These are phyloP conservation scores for Aspergillus quadrilineatus DNA, from an alignment of 2,329 filamentous ascomycete genomes.

Conservation along the genomic window DNA sequence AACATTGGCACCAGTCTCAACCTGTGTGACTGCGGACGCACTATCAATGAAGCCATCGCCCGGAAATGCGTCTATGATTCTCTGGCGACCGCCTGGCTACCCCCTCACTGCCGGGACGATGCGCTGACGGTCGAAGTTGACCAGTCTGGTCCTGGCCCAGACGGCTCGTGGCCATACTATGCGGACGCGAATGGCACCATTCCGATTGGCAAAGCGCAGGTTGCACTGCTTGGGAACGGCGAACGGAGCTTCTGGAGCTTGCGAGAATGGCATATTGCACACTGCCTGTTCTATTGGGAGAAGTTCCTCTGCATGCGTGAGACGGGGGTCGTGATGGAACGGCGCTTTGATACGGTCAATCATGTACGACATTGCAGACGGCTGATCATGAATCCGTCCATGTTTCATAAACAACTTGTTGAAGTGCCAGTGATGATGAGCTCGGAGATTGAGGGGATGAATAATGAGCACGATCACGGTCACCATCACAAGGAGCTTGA, in stretches of 20 bases:
- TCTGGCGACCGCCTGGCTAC: background rate
- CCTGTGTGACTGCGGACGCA: too few relatives aligned
- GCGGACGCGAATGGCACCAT: background rate
- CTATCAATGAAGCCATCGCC: too few relatives aligned
- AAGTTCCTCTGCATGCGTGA: background rate
- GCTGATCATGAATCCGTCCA: background rate
- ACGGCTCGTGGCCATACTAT: background rate
- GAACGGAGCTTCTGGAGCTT: background rate
- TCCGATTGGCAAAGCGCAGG: background rate
- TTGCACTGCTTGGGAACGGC: background rate
- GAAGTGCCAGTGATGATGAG: too few relatives aligned
- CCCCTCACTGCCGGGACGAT: background rate
- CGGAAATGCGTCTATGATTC: background rate
- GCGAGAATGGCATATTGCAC: background rate
- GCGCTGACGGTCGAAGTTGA: background rate
- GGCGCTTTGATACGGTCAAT: background rate
- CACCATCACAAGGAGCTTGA: too few relatives aligned
- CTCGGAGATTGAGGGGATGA: too few relatives aligned
- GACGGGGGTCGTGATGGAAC: background rate
- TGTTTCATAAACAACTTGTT: too few relatives aligned
- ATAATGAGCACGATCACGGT: too few relatives aligned
- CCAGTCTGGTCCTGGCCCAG: background rate
- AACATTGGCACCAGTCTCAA: too few relatives aligned
- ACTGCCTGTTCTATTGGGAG: background rate
- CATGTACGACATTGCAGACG: background rate